Base-by-base conservation (phyloP, 1,284 basidiomycete species). In the Microbotryum violaceum region DNA sequence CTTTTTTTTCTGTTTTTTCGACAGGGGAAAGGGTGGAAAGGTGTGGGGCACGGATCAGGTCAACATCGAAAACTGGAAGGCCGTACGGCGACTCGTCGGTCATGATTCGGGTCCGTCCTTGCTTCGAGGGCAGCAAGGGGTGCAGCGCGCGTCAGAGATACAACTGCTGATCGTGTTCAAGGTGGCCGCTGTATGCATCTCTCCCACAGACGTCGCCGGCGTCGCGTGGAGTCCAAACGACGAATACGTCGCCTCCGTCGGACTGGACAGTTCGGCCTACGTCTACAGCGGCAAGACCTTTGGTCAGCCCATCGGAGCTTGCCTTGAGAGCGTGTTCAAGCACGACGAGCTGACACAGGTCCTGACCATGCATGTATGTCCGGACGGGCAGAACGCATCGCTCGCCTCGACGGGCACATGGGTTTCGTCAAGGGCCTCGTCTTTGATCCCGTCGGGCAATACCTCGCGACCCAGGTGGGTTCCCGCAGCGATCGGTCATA, bases 351-450 rank as follows among this genome's bases (percentile, higher is more conserved):
- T 31, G 2, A 29, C 27, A 3, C 27, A 29, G 6, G 27, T 6
- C 27, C 6, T 29, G 27, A 4, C 27, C 6, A 29, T 29, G 4
- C 6, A 3, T 29, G 27, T 29, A n/a, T n/a, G n/a, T n/a, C n/a
- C n/a, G 27, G 2, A 31, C 2, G 31, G 31, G 72, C 65, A 89
- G 91, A 93, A 70, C 84, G 86, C 10, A 74, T 97, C 53, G 80
- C 82, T 52, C 89, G 87, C 72, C 82, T 99, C 42, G 88, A 90
- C 62, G 84, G 85, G 58, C 96, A 98, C 74, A 85, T 90, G 71
- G 93, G 93, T 6, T 97, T 97, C 74, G 92, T 99, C 70, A 98
- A 99, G 76, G 96, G 96, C 58, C 90, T 99, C 54, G 92, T 90
- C 71, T 99, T 93, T 85, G 96, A 99, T 76, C 94, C 96, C 1